These are phyloP conservation scores for Apiotrichum porosum DNA, from an alignment of 1,284 basidiomycete genomes.

Conservation along the genomic window DNA sequence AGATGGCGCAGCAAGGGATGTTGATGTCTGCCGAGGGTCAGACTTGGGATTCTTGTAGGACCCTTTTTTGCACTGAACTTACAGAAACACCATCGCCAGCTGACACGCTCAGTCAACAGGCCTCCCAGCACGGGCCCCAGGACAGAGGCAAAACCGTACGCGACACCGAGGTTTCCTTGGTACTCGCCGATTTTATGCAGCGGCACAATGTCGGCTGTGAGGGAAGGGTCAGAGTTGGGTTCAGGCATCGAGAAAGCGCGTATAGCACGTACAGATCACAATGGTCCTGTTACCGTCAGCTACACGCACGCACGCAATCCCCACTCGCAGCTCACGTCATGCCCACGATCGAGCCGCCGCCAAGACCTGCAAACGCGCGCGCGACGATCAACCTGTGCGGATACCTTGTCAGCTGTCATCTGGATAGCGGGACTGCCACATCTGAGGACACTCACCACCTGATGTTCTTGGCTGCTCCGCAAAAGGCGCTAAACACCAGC, in stretches of 20 bases:
- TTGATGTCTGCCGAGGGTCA: constrained; percentile 16
- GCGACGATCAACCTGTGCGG: constrained; percentile 28
- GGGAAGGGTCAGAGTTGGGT: not conserved
- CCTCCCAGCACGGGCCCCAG: constrained; percentile 48
- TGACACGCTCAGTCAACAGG: constrained; percentile 29
- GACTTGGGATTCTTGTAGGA: not conserved
- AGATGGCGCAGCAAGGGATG: constrained; percentile 50
- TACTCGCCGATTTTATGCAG: constrained; percentile 39
- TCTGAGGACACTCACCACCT: constrained; percentile 29
- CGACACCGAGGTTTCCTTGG: constrained; percentile 39
- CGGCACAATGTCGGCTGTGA: constrained; percentile 32
- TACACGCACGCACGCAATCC: not conserved
- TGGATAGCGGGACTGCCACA: too few relatives aligned
- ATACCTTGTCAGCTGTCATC: not conserved
- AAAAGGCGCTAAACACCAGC: constrained; percentile 29
- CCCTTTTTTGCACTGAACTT: constrained; percentile 2
- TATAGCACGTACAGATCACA: constrained; percentile 12
- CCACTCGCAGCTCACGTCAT: constrained; percentile 35
- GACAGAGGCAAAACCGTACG: constrained; percentile 44
- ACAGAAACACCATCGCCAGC: constrained; percentile 35
- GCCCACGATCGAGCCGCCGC: constrained; percentile 40
- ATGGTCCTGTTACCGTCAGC: constrained; percentile 11
- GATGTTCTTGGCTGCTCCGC: constrained; percentile 29
- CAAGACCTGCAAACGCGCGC: constrained; percentile 38
- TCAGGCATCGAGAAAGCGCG: too few relatives aligned